Evolutionary conservation across 208 protist genomes (phyloP).

Genomic region (Trichomonas gallinae): DNA sequence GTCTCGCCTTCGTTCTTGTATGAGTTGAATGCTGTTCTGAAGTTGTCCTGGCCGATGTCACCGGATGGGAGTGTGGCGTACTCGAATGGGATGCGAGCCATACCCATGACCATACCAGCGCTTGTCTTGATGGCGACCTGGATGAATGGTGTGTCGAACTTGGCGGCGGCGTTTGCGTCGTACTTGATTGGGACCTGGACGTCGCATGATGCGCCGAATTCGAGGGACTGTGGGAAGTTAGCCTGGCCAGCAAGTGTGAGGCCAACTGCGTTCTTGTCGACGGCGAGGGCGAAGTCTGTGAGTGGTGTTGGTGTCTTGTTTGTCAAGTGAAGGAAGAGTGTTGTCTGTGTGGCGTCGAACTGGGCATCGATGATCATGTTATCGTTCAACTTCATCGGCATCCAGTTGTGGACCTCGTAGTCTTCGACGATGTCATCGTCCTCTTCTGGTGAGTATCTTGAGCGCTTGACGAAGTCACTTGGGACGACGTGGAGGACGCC

Average conservation of each 20-base stretch:
- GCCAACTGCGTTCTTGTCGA: background rate
- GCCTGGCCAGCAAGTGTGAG: background rate
- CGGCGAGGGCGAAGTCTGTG: background rate
- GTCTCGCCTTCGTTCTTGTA: background rate
- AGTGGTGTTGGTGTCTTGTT: background rate
- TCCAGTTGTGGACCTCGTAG: background rate
- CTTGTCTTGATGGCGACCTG: background rate
- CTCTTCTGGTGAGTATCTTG: background rate
- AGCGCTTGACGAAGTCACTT: background rate
- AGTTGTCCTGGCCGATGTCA: background rate
- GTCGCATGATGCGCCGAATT: background rate
- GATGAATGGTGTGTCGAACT: background rate
- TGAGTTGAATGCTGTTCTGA: background rate
- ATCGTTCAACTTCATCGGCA: background rate
- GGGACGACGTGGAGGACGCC: background rate
- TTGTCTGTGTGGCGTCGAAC: background rate
- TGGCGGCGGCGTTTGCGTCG: background rate
- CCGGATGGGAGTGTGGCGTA: background rate
- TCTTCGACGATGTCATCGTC: background rate
- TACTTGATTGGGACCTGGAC: background rate
- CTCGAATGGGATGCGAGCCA: background rate
- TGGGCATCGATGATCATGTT: background rate
- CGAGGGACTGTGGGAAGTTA: background rate
- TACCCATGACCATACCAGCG: background rate
- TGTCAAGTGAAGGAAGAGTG: background rate